Base-by-base conservation (phyloP, 208 protist genomes). In the Ichthyophonus hoferi region DNA sequence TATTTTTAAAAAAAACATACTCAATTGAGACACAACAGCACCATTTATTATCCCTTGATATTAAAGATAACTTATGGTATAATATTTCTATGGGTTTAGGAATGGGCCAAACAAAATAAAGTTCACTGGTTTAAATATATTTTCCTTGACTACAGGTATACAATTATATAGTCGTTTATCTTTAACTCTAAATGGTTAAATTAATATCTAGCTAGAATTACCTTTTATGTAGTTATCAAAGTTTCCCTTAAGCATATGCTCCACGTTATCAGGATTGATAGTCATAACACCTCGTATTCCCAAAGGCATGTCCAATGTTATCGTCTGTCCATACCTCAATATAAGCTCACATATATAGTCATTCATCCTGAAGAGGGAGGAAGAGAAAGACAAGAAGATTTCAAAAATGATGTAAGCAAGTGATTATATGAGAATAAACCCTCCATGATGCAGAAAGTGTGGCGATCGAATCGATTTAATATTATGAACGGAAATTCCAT, bases 171-270 rank as follows among this genome's bases (percentile, higher is more conserved):
- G 31, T 31, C 50, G 14, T 76, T 76, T 31, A 0, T 33, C 50
- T 33, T 31, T 76, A n/a, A n/a, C n/a, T n/a, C n/a, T n/a, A n/a
- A n/a, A n/a, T n/a, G n/a, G n/a, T n/a, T n/a, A n/a, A n/a, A n/a
- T n/a, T n/a, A n/a, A n/a, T n/a, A n/a, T n/a, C n/a, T n/a, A n/a
- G n/a, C n/a, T 82, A 12, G 14, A 82, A 17, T 31, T 38, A 85
- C 81, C 81, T 85, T 85, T 85, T 37, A 85, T 85, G 39, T 85
- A 85, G 40, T 85, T 85, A 7, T 85, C 39, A 37, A 85, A 85
- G 40, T 85, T 85, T 0, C 0, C 42, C 35, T 42, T 85, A 31
- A 85, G 33, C 31, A 85, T 42, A 58, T 85, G 40, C 33, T 85
- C 81, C 12, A 39, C 17, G 39, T 85, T 85, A 42, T 38, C 40